Base-by-base conservation (phyloP, 805 yeast genomes). In the Ogataea haglerorum region DNA sequence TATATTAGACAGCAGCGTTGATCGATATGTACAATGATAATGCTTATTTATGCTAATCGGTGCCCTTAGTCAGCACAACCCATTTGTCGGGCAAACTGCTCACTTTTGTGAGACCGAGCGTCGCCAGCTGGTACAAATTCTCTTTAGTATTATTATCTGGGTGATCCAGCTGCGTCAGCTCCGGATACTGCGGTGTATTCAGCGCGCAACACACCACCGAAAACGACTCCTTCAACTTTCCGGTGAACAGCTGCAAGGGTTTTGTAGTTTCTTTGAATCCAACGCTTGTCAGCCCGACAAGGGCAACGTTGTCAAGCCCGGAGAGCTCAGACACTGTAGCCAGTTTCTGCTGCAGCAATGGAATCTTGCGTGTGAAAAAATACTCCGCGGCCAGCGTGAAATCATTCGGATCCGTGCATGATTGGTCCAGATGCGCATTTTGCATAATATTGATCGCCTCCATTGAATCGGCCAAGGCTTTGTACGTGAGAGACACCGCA, bases 1-100 rank as follows among this genome's bases (percentile, higher is more conserved):
- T 82, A 83, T 56, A 80, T 84, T 18, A 54, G 56, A 30, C 51
- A 53, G 36, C 60, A 56, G 42, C 43, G 46, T 28, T 49, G 42
- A 36, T 32, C 34, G 34, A 37, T 30, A 30, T 18, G 33, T 30
- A 30, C 34, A 18, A 16, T 15, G 19, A 38, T 12, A 34, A 33
- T 21, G 22, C 17, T 14, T 15, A 31, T 14, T n/a, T 19, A 30
- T 30, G 14, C 35, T 37, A 41, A 17, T 31, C 35, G 3, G 24
- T 30, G 26, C 35, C 40, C 17, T 38, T 39, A 7, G 54, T 47
- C 5, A 57, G 42, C 12, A 56, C 31, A 6, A 59, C 25, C 21
- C 49, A 36, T 4, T 56, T 58, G 36, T 53, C 49, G 8, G 25
- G 12, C 23, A 40, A 33, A 32, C 40, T 54, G 1, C 40, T 19